A percentile compares a stretch with the other conserved stretches of the same genome.
These are phyloP conservation scores for Ophiosphaerella korrae DNA, from an alignment of 2,329 filamentous ascomycete species.

Conservation along the genomic window DNA sequence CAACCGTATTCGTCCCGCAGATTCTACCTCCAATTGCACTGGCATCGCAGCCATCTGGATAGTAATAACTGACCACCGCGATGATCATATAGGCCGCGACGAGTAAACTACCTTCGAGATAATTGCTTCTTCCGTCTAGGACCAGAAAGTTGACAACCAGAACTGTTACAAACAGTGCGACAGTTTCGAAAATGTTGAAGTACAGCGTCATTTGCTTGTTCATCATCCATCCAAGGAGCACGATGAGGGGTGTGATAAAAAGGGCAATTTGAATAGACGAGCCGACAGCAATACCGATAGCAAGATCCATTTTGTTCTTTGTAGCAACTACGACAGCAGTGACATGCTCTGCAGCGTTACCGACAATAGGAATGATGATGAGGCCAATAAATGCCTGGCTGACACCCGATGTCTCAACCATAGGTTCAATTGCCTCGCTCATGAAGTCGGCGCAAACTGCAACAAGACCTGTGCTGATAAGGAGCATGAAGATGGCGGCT, in stretches of 20 bases:
- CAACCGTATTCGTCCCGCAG: conserved; percentile 21
- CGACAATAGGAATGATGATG: conserved; percentile 81
- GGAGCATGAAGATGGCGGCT: conserved; percentile 60
- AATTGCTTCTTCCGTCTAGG: conserved; percentile 80
- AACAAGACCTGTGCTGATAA: conserved; percentile 61
- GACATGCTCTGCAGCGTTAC: conserved; percentile 81
- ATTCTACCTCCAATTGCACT: conserved; percentile 52
- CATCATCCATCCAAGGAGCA: conserved; percentile 80
- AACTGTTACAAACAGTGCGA: conserved; percentile 81
- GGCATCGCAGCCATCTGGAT: conserved; percentile 49
- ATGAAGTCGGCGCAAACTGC: conserved; percentile 74
- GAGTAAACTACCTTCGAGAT: conserved; percentile 76
- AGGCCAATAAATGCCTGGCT: conserved; percentile 78
- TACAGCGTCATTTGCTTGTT: conserved; percentile 70
- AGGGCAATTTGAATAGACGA: conserved; percentile 80
- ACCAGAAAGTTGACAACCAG: conserved; percentile 88
- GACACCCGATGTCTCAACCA: conserved; percentile 65
- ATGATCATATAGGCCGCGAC: conserved; percentile 83
- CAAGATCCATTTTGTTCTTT: conserved; percentile 85
- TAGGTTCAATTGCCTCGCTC: conserved; percentile 72
- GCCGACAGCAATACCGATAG: conserved; percentile 79
- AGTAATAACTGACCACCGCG: conserved; percentile 61
- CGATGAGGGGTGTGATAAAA: conserved; percentile 76
- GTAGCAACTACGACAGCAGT: conserved; percentile 79
- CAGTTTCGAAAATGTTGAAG: conserved; percentile 66